phyloP scores from a whole-genome alignment of 768 basidiomycete species.

The Mycena vitilis region DNA sequence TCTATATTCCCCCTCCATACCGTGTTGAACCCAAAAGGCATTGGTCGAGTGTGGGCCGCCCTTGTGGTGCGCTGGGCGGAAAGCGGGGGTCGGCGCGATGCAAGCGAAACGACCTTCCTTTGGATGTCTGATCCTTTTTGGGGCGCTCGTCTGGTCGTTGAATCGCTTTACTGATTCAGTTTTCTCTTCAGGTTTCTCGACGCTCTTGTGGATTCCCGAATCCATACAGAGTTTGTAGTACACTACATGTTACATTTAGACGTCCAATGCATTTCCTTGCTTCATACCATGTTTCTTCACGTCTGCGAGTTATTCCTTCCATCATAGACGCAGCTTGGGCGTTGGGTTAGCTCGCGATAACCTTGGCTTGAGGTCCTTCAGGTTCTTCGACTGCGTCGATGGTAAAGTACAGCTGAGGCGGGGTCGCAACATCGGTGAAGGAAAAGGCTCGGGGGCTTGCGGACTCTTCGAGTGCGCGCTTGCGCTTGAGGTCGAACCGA shows the following conservation, averaged over 20 bases:
- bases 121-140: slow-evolving; percentile 84
- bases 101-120: slow-evolving; percentile 83
- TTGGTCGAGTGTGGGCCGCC: slow-evolving; percentile 73
- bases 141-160: slow-evolving; percentile 23
- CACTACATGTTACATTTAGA: neutral
- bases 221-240: neutral
- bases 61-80: slow-evolving; percentile 74
- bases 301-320: too few species aligned
- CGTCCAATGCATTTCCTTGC: neutral
- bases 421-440: slow-evolving; percentile 25
- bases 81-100: slow-evolving; percentile 81
- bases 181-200: neutral
- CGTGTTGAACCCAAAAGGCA: slow-evolving; percentile 78
- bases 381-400: slow-evolving; percentile 28
- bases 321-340: too few species aligned
- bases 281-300: neutral
- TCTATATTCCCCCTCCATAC: slow-evolving; percentile 75
- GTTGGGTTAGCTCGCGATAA: too few species aligned
- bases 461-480: slow-evolving; percentile 33
- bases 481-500: slow-evolving; percentile 39
- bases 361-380: too few species aligned
- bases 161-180: slow-evolving; percentile 19
- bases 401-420: slow-evolving; percentile 40
- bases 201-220: neutral
- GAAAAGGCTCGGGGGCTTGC: slow-evolving; percentile 16